Evolutionary conservation across 768 basidiomycete genomes (phyloP).

Genomic region (Trametes coccinea): DNA sequence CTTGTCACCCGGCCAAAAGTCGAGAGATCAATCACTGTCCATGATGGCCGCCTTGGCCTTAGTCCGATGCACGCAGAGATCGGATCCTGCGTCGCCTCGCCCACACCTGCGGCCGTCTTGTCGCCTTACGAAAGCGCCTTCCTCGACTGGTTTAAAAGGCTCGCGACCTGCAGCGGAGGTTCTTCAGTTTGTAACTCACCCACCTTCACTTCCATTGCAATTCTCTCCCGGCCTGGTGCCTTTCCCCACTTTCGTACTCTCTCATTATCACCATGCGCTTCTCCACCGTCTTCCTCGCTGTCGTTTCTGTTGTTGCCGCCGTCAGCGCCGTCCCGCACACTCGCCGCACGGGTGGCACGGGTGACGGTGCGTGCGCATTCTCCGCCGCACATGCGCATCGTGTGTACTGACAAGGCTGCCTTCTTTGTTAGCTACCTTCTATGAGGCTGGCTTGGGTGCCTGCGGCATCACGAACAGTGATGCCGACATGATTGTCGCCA

Average conservation of each 20-base stretch:
- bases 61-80: no score
- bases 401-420: no score
- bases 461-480: constrained; percentile 39
- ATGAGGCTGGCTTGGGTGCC: constrained; percentile 39
- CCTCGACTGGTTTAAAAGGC: constrained; percentile 1
- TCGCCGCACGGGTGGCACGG: constrained; percentile 1
- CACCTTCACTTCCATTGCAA: constrained; percentile 20
- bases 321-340: neutral
- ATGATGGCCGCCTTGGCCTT: no score
- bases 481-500: constrained; percentile 38
- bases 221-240: constrained; percentile 15
- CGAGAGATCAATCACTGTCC: no score
- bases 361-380: constrained; percentile 14
- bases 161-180: neutral
- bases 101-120: no score
- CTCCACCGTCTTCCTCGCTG: constrained; percentile 13
- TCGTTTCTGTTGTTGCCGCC: constrained; percentile 6
- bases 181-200: constrained; percentile 25
- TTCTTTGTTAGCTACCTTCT: constrained; percentile 33
- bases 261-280: constrained; percentile 19
- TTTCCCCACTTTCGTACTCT: constrained; percentile 12
- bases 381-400: no score
- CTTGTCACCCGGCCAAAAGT: no score
- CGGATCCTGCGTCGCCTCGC: no score
- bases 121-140: no score